Base-by-base conservation (phyloP, 2,329 filamentous ascomycete genomes). In the Paecilomyces niveus region DNA sequence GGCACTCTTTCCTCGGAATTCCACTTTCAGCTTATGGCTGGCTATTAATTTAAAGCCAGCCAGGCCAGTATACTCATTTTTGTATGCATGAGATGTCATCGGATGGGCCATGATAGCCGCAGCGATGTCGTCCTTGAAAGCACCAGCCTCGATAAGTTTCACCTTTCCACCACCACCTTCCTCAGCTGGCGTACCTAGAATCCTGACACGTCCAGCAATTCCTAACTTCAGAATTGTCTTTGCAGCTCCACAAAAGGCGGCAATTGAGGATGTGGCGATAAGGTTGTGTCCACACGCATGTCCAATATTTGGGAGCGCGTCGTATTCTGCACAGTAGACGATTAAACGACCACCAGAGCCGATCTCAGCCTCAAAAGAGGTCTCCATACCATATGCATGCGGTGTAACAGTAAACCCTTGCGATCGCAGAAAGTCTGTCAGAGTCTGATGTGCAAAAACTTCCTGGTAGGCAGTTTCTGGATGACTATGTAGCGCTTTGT, bases 401-500 rank as follows among this genome's bases (percentile, higher is more conserved):
- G 72, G 70, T 8, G 67, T 75, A 6, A 81, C 76, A 0, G 62
- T 55, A 59, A 75, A 78, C 0, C 75, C 78, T 3, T 73, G 72
- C 3, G 62, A 58, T 53, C 73, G 65, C 0, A 81, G 67, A 49
- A 74, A 69, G 2, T 65, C 59, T 2, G 73, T 71, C 24, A 82
- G 73, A 5, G 68, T 72, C 24, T 78, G 72, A 59, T 80, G 78
- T 3, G 80, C 80, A 11, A 73, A 73, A 62, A 72, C 65, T 61
- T 82, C 80, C 54, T 80, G 65, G 61, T 75, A 82, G 2, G 70
- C 73, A 1, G 78, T 63, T 62, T 82, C 80, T 0, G 80, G 79
- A 57, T 80, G 69, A 45, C 67, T 63, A 55, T 67, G 67, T 18
- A 74, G 72, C 64, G 24, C 24, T 26, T 26, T 26, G 24, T 26